Base-by-base conservation (phyloP, 2,329 filamentous ascomycete genomes). In the Ophiostoma fasciatum region DNA sequence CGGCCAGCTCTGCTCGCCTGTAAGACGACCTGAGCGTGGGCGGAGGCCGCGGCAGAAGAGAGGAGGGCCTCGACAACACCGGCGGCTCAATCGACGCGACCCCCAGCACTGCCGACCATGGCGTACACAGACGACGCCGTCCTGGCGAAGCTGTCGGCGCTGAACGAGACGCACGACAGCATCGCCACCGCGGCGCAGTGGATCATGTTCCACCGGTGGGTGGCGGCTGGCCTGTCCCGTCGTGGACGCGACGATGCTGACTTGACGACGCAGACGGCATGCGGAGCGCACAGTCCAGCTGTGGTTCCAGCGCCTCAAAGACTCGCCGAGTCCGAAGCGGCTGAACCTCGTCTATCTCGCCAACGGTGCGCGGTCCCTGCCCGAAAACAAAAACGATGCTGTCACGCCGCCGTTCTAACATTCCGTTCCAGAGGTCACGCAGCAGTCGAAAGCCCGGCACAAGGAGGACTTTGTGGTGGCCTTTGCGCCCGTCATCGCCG, bases 171-270 rank as follows among this genome's bases (percentile, higher is more conserved):
- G 10, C 88, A 98, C 56, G 90, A 98, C 55, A 92, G 85, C 60
- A 96, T 98, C 52, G 74, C 93, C 42, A 88, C 83, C 25, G 87
- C 93, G 43, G 85, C 90, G 39, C 88, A 96, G 75, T 98, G 92
- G 92, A 90, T 98, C 43, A 92, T 98, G 80, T 98, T 98, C 56
- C 88, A 98, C 61, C 80, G 85, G 85, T 93, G 75, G 43, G 56
- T 45, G 10, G 31, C 14, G 25, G 19, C 7, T 9, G 26, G 12
- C n/a, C 17, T 11, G 7, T 4, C 4, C 4, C 9, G 4, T 19
- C 7, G 12, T 28, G 5, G 5, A 14, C n/a, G 4, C 27, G 5
- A 28, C 27, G 14, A 28, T 14, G 27, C 28, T 30, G 9, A n/a
- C 15, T 30, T 6, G 11, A 20, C 18, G 17, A 18, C 9, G 14